Base-by-base conservation (phyloP, 345 rosid genomes). In the Citrus inodora region DNA sequence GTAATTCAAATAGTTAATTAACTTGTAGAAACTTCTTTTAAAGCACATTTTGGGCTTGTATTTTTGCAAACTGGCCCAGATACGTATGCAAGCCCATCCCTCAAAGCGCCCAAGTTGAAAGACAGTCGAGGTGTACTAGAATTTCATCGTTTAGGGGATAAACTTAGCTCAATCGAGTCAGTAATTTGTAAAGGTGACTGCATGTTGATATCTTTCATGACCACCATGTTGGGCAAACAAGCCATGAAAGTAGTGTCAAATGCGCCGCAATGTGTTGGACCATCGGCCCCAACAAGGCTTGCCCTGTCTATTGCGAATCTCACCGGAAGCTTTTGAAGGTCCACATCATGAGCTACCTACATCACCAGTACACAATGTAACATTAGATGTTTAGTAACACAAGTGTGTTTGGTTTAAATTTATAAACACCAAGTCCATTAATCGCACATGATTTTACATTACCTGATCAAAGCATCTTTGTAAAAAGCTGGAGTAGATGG, bases 151-250 rank as follows among this genome's bases (percentile, higher is more conserved):
- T 0, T 11, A 42, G 51, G 42, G 7, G 0, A 38, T 7, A 38
- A 38, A 38, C 9, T 38, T 38, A 9, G 10, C 0, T 38, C 42
- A 38, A 38, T 38, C 2, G 51, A 10, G 51, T 11, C 4, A 3
- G 16, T 11, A 11, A 42, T 42, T 42, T 42, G 51, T 11, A 42
- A 40, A 25, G 27, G 27, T 25, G 27, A 25, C 27, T 25, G 27
- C 27, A 25, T 25, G 27, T 25, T 7, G 14, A 10, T 42, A 42
- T 10, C 48, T 42, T 42, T 42, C 90, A 89, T 85, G 58, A 87
- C 92, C 72, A 89, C 92, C 90, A 87, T 86, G 74, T 89, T 89
- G 1, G 90, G 90, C 48, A 89, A 73, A 60, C 92, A 84, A 33
- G 92, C 89, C 89, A 87, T 89, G 81, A 73, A 89, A 56, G 89